Evolutionary conservation across 2,329 filamentous ascomycete genomes (phyloP), one percentile per base, ranked within the genome.

Genomic region (Aspergillus caelatus): DNA sequence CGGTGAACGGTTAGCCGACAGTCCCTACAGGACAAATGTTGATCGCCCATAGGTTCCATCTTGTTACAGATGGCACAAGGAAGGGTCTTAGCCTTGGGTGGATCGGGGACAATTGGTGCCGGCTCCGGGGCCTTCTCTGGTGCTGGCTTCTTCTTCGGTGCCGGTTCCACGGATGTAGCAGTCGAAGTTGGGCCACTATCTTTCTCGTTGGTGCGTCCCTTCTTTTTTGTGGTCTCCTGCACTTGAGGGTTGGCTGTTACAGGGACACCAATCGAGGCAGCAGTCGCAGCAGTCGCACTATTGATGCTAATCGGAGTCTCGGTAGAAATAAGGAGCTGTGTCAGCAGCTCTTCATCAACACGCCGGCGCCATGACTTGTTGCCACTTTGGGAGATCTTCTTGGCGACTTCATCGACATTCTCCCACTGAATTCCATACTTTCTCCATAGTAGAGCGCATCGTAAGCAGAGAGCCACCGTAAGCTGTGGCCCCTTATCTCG

Each of bases 391-490:
- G 89, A 87, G 48, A 96, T 89, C 80, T 97, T 96, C 81, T 94
- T 96, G 45, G 90, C 88, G 43, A 97, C 87, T 71, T 98, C 94
- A 48, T 98, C 95, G 16, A 93, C 86, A 68, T 96, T 92, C 77
- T 98, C 95, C 89, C 93, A 99, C 69, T 96, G 92, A 65, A 99
- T 93, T 19, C 91, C 94, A 77, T 99, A 99, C 68, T 94, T 92
- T 57, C 95, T 90, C 95, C 95, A 99, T 10, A 99, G 83, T 72
- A 95, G 89, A 30, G 94, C 94, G 74, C 95, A 99, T 64, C 94
- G 89, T 62, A 93, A 86, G 75, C 95, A 99, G 5, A 99, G 85
- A 4, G 94, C 94, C 56, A 94, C 86, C 21, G 96, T 87, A 41
- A 91, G 88, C 70, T 91, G 88, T 19, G 85, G 83, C 14, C 87